Evolutionary conservation across 2,329 filamentous ascomycete genomes (phyloP), one percentile per base, ranked within the genome.

Genomic region (Microcyclosporella mali): DNA sequence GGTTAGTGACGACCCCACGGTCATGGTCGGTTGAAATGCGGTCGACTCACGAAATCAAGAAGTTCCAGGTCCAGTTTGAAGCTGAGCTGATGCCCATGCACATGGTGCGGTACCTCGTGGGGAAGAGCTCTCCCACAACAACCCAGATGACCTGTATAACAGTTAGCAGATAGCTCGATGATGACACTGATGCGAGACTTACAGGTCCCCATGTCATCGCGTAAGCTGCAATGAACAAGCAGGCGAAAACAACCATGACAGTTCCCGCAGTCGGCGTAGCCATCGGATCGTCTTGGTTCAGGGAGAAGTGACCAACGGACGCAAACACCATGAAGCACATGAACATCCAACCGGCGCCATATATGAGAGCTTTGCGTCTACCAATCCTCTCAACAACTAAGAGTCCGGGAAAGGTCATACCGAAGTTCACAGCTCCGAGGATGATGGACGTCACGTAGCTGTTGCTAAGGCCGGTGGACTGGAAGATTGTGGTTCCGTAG

Each of bases 171-270:
- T 25, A 6, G 21, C 9, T 9, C 21, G 9, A 25, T 25, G 21
- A 6, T 6, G 21, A 25, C n/a, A n/a, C n/a, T n/a, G 21, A 9
- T 4, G 9, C 9, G 21, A 25, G 21, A 25, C 21, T 25, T 25
- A 25, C 21, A 1, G 82, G 82, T 16, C 81, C 81, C 82, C 81
- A 85, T 2, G 81, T 84, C 1, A 77, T 82, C 3, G 81, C 81
- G 46, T 81, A 85, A 1, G 72, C 78, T 0, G 80, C 70, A 51
- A 82, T 81, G 59, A 82, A 82, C 31, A 85, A 69, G 56, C 81
- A 84, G 0, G 81, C 81, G 61, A 84, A 84, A 40, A 81, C 72
- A 33, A 85, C 82, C 53, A 85, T 76, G 31, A 74, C 74, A 3
- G 74, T 70, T 16, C 81, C 81, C 4, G 77, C 69, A 1, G 50